Percentiles rank a stretch among this genome's conserved stretches.
Evolutionary conservation across 1,139 yeast species (phyloP).

Genomic region (Spathaspora sp.): DNA sequence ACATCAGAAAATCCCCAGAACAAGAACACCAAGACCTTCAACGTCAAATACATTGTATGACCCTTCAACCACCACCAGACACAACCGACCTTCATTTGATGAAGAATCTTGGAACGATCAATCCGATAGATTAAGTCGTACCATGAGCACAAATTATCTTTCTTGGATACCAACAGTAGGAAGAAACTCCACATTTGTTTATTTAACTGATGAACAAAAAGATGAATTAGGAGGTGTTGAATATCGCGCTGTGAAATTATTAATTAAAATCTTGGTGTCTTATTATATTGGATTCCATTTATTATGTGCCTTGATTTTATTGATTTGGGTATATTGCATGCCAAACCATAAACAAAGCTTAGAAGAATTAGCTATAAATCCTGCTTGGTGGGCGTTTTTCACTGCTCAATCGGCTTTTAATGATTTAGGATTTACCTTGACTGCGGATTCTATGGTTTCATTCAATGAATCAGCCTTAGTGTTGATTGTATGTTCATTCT

Average conservation of each 20-base stretch:
- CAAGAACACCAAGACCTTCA: conserved; percentile 10
- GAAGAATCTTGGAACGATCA: conserved; percentile 8
- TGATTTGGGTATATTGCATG: conserved; percentile 63
- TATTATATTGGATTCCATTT: conserved; percentile 80
- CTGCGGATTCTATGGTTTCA: conserved; percentile 72
- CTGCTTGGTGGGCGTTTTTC: conserved; percentile 93
- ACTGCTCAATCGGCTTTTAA: conserved; percentile 76
- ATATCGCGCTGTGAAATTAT: conserved; percentile 79
- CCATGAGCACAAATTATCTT: conserved; percentile 62
- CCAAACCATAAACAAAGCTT: conserved; percentile 44
- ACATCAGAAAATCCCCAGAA: conserved; percentile 8
- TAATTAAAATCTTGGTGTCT: conserved; percentile 61
- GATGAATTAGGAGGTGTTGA: conserved; percentile 97
- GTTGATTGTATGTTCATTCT: conserved; percentile 59
- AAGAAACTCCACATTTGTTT: conserved; percentile 90
- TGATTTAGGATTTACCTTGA: conserved; percentile 79
- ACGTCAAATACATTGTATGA: conserved; percentile 1
- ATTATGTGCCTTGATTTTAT: conserved; percentile 53
- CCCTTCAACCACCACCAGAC: neutral
- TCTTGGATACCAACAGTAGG: conserved; percentile 94
- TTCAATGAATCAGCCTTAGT: conserved; percentile 66
- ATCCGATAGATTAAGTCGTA: conserved; percentile 18
- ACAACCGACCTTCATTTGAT: neutral
- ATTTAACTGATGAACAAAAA: conserved; percentile 77
- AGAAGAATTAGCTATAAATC: conserved; percentile 56